These are phyloP conservation scores for Roridomyces roridus DNA, from an alignment of 768 basidiomycete species.

Conservation along the genomic window DNA sequence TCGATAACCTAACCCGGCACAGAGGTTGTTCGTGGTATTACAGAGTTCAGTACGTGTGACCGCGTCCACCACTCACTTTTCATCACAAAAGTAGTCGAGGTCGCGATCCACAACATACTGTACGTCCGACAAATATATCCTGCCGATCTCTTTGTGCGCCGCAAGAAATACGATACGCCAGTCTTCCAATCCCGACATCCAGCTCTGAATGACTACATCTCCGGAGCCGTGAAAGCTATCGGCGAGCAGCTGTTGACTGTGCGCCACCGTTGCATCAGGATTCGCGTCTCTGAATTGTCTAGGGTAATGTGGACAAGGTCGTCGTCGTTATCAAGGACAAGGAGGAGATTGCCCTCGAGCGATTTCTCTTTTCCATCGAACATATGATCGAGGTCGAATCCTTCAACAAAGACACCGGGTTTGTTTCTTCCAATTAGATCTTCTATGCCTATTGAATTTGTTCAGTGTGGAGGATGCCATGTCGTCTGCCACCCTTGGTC, in stretches of 20 bases:
- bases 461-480: conserved; percentile 77
- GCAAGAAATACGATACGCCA: conserved; percentile 89
- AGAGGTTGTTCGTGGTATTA: conserved; percentile 71
- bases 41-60: conserved; percentile 72
- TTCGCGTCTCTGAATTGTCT: conserved; percentile 7
- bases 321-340: conserved; percentile 86
- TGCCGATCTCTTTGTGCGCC: conserved; percentile 81
- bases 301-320: conserved; percentile 85
- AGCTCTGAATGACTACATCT: conserved; percentile 84
- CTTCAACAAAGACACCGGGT: conserved; percentile 77
- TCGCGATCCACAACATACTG: conserved; percentile 90
- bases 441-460: neutral
- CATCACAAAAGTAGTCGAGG: conserved; percentile 70
- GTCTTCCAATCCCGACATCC: conserved; percentile 96
- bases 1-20: conserved; percentile 15
- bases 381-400: conserved; percentile 77
- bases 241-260: conserved; percentile 45
- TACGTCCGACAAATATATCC: conserved; percentile 93
- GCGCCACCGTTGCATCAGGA: neutral
- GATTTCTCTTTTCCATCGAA: conserved; percentile 88
- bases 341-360: conserved; percentile 82
- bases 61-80: neutral
- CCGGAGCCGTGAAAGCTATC: conserved; percentile 85
- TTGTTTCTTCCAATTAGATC: conserved; percentile 15
- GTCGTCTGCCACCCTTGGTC: conserved; percentile 63